Percentiles rank a stretch among this genome's conserved stretches.
phyloP scores from a whole-genome alignment of 352 stramenopile species.

The Globisporangium acanthophoron region DNA sequence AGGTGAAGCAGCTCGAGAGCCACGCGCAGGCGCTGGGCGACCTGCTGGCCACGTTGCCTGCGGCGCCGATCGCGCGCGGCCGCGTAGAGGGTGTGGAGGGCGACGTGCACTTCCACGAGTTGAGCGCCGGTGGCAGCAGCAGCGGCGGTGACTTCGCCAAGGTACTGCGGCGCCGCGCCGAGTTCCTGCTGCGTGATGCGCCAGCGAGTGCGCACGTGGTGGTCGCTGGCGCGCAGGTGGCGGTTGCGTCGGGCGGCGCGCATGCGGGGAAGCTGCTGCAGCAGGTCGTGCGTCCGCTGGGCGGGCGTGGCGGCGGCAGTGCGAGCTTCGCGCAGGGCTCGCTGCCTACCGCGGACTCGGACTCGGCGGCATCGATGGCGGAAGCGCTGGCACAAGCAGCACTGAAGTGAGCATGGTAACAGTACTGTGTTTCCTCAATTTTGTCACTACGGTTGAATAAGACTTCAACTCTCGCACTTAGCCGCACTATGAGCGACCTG shows the following conservation, averaged over 20 bases:
- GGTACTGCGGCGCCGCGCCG: constrained; percentile 54
- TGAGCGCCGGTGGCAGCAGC: background rate
- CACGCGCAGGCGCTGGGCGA: constrained; percentile 45
- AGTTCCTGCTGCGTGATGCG: constrained; percentile 36
- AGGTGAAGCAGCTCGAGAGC: constrained; percentile 59
- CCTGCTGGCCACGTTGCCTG: constrained; percentile 34
- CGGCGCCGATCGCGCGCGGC: constrained; percentile 27
- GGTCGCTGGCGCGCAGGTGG: constrained; percentile 40
- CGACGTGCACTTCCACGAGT: constrained; percentile 30
- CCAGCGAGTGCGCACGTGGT: constrained; percentile 40
- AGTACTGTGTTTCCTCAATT: background rate
- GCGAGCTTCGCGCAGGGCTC: constrained; percentile 59
- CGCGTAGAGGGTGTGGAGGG: constrained; percentile 14
- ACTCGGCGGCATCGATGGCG: constrained; percentile 3
- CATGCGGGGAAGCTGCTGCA: constrained; percentile 62
- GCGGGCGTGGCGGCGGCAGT: constrained; percentile 54
- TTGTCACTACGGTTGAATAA: background rate
- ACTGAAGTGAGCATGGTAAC: constrained; percentile 1
- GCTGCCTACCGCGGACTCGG: constrained; percentile 10
- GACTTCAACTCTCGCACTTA: background rate
- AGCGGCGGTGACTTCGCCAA: constrained; percentile 34
- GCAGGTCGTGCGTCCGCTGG: constrained; percentile 39
- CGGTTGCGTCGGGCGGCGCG: constrained; percentile 31
- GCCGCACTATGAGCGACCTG: constrained; percentile 1
- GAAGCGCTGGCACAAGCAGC: constrained; percentile 21